A percentile compares a stretch with the other conserved stretches of the same genome.
phyloP scores from a whole-genome alignment of 163 green algal genomes.

The Dunaliella salina region DNA sequence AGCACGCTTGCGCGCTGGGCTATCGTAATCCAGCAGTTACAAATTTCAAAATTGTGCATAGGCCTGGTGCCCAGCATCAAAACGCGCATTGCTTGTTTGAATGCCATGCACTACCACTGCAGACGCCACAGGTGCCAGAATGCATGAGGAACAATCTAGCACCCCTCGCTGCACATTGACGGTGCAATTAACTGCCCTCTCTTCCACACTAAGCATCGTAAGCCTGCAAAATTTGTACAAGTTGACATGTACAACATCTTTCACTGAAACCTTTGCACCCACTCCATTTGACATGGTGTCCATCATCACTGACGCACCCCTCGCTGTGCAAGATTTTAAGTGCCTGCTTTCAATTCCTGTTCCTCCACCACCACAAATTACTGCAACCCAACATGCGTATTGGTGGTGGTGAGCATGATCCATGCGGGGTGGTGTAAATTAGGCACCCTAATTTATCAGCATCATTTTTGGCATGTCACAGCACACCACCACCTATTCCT shows the following conservation, averaged over 20 bases:
- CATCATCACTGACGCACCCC: neutral
- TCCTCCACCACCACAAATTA: too few species aligned
- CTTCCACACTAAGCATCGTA: neutral
- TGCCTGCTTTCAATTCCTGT: too few species aligned
- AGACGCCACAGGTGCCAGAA: slow-evolving; percentile 16
- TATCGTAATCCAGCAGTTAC: slow-evolving; percentile 27
- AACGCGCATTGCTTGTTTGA: slow-evolving; percentile 27
- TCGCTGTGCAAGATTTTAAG: neutral
- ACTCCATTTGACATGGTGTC: neutral
- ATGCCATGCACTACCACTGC: neutral
- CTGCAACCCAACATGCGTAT: too few species aligned
- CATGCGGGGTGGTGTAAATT: too few species aligned
- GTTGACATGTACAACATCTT: neutral
- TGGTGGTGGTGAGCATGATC: too few species aligned
- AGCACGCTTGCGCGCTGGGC: slow-evolving; percentile 24
- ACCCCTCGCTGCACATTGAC: neutral
- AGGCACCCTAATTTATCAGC: too few species aligned
- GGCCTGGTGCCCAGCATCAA: slow-evolving; percentile 14
- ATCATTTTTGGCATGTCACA: too few species aligned
- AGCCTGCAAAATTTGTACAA: neutral
- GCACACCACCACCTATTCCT: too few species aligned
- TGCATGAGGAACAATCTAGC: slow-evolving; percentile 10
- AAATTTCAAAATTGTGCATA: slow-evolving; percentile 27
- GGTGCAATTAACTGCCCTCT: neutral
- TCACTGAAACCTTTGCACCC: neutral